These are phyloP conservation scores for Penicillium argentinense DNA, from an alignment of 495 filamentous ascomycete genomes.

Conservation along the genomic window DNA sequence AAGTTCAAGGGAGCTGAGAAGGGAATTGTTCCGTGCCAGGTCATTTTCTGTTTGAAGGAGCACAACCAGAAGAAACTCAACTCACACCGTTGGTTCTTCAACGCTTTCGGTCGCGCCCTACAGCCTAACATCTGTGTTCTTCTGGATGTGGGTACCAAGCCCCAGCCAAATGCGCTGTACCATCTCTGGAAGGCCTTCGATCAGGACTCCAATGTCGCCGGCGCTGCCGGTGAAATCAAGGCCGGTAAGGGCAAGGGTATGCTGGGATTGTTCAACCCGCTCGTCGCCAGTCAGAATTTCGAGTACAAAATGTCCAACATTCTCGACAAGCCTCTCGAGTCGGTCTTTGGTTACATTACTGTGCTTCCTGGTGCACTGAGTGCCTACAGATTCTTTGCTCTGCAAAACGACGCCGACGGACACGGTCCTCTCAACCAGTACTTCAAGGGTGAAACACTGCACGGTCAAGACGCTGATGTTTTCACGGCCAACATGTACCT, in stretches of 20 bases:
- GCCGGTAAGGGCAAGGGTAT: constrained; percentile 87
- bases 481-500: constrained; percentile 99
- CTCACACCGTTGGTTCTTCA: constrained; percentile 99
- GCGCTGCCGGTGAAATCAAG: constrained; percentile 95
- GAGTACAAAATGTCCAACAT: constrained; percentile 99
- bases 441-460: constrained; percentile 97
- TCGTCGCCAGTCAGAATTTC: constrained; percentile 97
- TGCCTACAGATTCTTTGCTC: constrained; percentile 93
- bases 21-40: constrained; percentile 97
- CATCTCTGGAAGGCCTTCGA: constrained; percentile 99
- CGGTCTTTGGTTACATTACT: constrained; percentile 97
- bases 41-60: constrained; percentile 98
- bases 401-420: constrained; percentile 95
- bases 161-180: constrained; percentile 83
- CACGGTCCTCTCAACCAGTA: constrained; percentile 97
- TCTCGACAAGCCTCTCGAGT: constrained; percentile 94
- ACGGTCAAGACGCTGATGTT: constrained; percentile 95
- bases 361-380: constrained; percentile 92
- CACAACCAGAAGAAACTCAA: constrained; percentile 98
- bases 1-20: constrained; percentile 99
- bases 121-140: constrained; percentile 96
- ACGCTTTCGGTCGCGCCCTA: constrained; percentile 90
- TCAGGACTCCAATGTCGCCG: constrained; percentile 92
- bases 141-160: constrained; percentile 92
- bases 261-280: constrained; percentile 83